Base-by-base conservation (phyloP, 1,139 yeast genomes). In the Arxiozyma heterogenica region DNA sequence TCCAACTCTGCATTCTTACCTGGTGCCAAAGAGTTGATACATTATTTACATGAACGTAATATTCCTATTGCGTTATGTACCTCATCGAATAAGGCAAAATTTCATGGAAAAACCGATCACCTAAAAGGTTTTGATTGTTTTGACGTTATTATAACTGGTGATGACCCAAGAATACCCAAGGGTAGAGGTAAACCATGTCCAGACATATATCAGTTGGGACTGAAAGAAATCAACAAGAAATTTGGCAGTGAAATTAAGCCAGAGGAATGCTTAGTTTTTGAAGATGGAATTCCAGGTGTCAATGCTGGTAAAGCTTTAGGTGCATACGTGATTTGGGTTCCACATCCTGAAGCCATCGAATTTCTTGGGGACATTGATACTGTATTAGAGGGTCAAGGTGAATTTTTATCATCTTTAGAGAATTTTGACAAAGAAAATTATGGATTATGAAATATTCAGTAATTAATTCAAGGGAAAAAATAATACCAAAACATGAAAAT, bases 121-220 rank as follows among this genome's bases (percentile, higher is more conserved):
- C 74, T 89, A 53, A 70, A 74, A 42, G 81, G 83, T 2, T 85
- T 88, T 61, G 76, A 77, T 5, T 66, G 78, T 47, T 93, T 93
- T 65, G 75, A 76, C 18, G 88, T 83, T 58, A 74, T 87, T 23
- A 86, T 93, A 22, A 85, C 91, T 1, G 98, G 98, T 5, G 98
- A 93, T 71, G 95, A 93, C 66, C 72, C 79, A 44, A 78, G 95
- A 52, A 81, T 93, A 53, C 88, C 91, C 1, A 75, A 74, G 23
- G 97, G 96, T 1, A 79, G 84, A 57, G 98, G 98, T 5, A 93
- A 93, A 67, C 98, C 98, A 15, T 75, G 76, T 56, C 98, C 98
- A 3, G 95, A 90, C 66, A 90, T 93, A 60, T 93, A 96, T 95
- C 79, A 79, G 59, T 78, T 83, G 4, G 95, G 98, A 49, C 76